A percentile compares a stretch with the other conserved stretches of the same genome.
Evolutionary conservation across 1,284 basidiomycete species (phyloP).

Genomic region (Meira miltonrushii): DNA sequence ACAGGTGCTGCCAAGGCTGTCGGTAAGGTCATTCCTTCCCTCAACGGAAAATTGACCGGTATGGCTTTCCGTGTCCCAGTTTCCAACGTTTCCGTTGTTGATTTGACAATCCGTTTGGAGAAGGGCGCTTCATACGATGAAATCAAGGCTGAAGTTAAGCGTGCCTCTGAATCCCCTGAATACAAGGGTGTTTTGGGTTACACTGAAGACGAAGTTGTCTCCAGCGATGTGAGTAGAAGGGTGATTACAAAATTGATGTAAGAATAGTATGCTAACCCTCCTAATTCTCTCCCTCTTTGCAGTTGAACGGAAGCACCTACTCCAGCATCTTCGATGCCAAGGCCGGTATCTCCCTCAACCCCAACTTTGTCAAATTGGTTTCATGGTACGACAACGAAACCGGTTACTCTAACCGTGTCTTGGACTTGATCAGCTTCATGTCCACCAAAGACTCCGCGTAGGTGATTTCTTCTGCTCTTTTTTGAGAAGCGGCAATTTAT

Average conservation of each 20-base stretch:
- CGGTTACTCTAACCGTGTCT: slow-evolving; percentile 92
- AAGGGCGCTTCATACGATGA: slow-evolving; percentile 73
- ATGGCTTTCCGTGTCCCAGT: slow-evolving; percentile 97
- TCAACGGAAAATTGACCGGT: slow-evolving; percentile 94
- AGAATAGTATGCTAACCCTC: not conserved
- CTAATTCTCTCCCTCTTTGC: not conserved
- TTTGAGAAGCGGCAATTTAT: not conserved
- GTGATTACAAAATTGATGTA: not conserved
- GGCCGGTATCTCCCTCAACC: slow-evolving; percentile 89
- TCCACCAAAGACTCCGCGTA: slow-evolving; percentile 60
- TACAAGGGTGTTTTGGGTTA: slow-evolving; percentile 81
- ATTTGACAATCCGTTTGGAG: slow-evolving; percentile 89
- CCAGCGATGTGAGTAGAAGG: slow-evolving; percentile 48
- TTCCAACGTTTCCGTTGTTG: slow-evolving; percentile 94
- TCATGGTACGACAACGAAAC: slow-evolving; percentile 80
- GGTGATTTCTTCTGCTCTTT: slow-evolving; percentile 18
- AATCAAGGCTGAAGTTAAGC: slow-evolving; percentile 83
- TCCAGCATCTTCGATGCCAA: slow-evolving; percentile 65
- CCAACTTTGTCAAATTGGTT: slow-evolving; percentile 91
- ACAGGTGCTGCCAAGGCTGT: slow-evolving; percentile 98
- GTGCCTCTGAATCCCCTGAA: slow-evolving; percentile 64
- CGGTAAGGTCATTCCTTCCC: slow-evolving; percentile 93
- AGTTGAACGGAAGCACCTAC: slow-evolving; percentile 16
- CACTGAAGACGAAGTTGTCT: slow-evolving; percentile 92
- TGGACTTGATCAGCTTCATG: slow-evolving; percentile 79